Conservation (phyloP, 2,329 filamentous ascomycete genomes). For the Neopestalotiopsis clavispora region DNA sequence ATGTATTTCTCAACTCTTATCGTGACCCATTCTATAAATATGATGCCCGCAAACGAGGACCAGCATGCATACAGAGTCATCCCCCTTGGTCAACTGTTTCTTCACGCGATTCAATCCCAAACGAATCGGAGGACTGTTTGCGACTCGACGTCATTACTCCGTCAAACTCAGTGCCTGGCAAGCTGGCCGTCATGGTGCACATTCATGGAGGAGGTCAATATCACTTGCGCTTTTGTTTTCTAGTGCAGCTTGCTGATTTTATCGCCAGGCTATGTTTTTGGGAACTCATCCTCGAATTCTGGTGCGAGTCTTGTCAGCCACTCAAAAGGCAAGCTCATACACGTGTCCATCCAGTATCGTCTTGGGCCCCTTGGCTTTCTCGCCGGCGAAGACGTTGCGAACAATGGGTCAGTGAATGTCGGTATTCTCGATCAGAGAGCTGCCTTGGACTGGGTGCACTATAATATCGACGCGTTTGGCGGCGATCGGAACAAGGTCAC, state of each 20-base stretch:
- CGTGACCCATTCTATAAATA: too few species aligned
- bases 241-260: background rate
- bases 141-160: too few species aligned
- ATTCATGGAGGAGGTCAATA: too few species aligned
- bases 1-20: too few species aligned
- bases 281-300: background rate
- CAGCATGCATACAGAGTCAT: too few species aligned
- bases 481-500: slow-evolving; percentile 45
- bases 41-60: too few species aligned
- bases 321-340: background rate
- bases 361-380: background rate
- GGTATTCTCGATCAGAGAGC: slow-evolving; percentile 51
- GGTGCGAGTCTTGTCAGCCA: background rate
- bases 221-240: too few species aligned
- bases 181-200: too few species aligned
- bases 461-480: slow-evolving; percentile 37
- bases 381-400: background rate
- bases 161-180: too few species aligned
- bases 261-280: background rate
- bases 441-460: slow-evolving; percentile 48
- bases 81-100: too few species aligned
- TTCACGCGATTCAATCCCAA: too few species aligned
- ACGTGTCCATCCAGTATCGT: background rate
- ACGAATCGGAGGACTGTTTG: too few species aligned
- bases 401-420: slow-evolving; percentile 39